These are phyloP conservation scores for Francoa sonchifolia DNA, from an alignment of 441 rosid genomes.

Conservation along the genomic window DNA sequence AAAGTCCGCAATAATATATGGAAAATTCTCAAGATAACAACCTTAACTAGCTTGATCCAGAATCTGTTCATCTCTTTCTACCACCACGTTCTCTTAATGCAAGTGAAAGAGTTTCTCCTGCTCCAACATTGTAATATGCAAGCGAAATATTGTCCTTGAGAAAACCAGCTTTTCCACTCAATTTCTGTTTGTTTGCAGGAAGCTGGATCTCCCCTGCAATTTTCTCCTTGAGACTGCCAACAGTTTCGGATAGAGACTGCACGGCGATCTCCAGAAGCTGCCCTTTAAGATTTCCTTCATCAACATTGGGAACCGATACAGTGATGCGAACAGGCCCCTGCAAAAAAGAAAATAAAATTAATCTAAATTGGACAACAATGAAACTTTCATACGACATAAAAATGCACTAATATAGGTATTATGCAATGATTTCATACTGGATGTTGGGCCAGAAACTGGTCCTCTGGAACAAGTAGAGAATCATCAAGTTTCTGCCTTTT, in stretches of 20 bases:
- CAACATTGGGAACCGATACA: constrained; percentile 60
- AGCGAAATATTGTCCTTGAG: constrained; percentile 92
- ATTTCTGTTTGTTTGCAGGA: constrained; percentile 90
- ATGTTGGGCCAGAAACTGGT: constrained; percentile 75
- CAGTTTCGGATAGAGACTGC: constrained; percentile 71
- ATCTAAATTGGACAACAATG: background rate
- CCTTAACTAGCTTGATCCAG: constrained; percentile 16
- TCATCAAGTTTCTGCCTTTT: constrained; percentile 86
- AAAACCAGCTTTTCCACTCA: constrained; percentile 93
- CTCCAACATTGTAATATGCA: constrained; percentile 73
- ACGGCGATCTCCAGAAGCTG: constrained; percentile 68
- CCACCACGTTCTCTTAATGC: constrained; percentile 93
- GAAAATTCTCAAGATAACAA: constrained; percentile 12
- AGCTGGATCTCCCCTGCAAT: constrained; percentile 92
- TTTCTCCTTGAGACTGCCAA: constrained; percentile 91
- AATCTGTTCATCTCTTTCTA: constrained; percentile 59
- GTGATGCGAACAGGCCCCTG: constrained; percentile 70
- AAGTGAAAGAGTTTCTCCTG: constrained; percentile 59
- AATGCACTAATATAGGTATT: background rate
- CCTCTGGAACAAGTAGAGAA: constrained; percentile 67
- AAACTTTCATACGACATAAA: background rate
- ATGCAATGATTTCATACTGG: constrained; percentile 29
- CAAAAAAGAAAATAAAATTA: constrained; percentile 11
- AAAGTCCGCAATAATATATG: constrained; percentile 5
- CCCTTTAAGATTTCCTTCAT: constrained; percentile 81